Conservation (phyloP, 345 rosid genomes). For the Moricandia moricandioides region DNA sequence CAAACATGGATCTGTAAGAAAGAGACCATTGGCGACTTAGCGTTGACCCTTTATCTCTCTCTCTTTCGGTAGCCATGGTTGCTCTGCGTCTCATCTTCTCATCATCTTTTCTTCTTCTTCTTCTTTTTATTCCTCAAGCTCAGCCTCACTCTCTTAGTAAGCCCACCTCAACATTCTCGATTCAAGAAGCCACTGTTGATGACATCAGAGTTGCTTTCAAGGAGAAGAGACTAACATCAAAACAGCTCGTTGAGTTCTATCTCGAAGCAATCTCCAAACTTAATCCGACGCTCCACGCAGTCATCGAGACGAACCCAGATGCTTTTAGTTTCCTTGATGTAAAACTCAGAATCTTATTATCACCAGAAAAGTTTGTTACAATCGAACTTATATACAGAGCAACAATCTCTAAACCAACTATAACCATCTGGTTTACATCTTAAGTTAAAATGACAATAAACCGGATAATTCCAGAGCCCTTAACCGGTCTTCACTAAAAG, state of each 20-base stretch:
- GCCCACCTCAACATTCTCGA: conserved; percentile 23
- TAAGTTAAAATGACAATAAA: no score
- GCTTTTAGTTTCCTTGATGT: no score
- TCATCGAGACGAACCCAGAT: conserved; percentile 76
- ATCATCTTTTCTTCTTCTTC: conserved; percentile 2
- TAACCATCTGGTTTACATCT: no score
- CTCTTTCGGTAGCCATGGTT: neutral
- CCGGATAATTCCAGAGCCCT: no score
- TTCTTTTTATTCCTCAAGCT: neutral
- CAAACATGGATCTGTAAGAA: neutral
- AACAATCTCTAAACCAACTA: no score
- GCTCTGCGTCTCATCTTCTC: neutral
- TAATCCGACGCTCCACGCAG: conserved; percentile 49
- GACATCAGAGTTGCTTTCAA: conserved; percentile 42
- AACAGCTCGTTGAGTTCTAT: conserved; percentile 55
- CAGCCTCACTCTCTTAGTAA: neutral
- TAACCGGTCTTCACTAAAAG: no score
- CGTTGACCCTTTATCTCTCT: neutral
- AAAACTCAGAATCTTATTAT: no score
- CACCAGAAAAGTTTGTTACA: no score
- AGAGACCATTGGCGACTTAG: neutral
- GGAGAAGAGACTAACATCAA: conserved; percentile 46
- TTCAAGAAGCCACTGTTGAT: conserved; percentile 1
- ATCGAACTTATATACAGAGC: no score
- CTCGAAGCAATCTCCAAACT: conserved; percentile 44